Base-by-base conservation (phyloP, 495 filamentous ascomycete genomes). In the Bombardia bombarda region DNA sequence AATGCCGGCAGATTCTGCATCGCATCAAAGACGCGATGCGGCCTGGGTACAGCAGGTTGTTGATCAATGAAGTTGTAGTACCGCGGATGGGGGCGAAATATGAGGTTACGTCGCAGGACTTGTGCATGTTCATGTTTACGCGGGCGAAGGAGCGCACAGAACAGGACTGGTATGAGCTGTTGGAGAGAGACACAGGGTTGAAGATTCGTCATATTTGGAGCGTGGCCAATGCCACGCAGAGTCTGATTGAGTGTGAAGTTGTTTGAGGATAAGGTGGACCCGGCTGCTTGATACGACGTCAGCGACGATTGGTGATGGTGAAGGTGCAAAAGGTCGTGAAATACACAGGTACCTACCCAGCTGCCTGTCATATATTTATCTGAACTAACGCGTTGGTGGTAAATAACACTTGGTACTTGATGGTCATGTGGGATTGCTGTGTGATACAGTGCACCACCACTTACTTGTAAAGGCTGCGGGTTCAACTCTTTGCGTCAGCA, bases 41-140 rank as follows among this genome's bases (percentile, higher is more conserved):
- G 49, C 61, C 53, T 20, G 69, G 67, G 0, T 73, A 75, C 42
- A 62, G 54, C 19, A 55, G 60, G 22, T 52, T 78, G 12, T 47
- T 77, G 38, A 55, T 78, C 19, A 74, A 74, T 48, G 75, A 78
- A 51, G 67, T 62, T 46, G 67, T 76, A 7, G 58, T 78, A n/a
- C 65, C 62, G 1, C 61, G 64, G 25, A 49, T 51, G 46, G 63
- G 60, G 0, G 62, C 73, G 1, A 45, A 50, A 3, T 67, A 65
- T 55, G 60, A 59, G 16, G 68, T 70, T 0, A 55, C 72, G 65
- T 28, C 60, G 49, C 39, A 49, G 16, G 57, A 61, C 32, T 14
- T 61, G 9, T 42, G 49, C 43, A 51, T 61, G 52, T 25, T 51
- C 12, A 33, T 33, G 13, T 24, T 58, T 2, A 10, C 50, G 20